Percentiles rank a stretch among this genome's conserved stretches.
phyloP scores from a whole-genome alignment of 2,329 filamentous ascomycete genomes.

The Hypomyces perniciosus region DNA sequence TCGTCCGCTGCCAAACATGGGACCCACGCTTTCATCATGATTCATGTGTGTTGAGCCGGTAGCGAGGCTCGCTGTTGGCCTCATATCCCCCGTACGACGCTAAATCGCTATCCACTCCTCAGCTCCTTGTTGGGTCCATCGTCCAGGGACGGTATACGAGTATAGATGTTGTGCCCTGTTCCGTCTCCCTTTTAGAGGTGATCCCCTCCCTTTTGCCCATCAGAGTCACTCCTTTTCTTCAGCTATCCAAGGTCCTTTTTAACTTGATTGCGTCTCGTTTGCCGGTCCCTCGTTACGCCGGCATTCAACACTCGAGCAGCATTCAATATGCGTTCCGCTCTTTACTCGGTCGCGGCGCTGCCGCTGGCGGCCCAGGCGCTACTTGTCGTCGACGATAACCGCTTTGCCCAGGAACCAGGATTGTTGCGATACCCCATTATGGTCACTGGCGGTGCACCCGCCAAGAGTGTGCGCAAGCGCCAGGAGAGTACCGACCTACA shows the following conservation, averaged over 20 bases:
- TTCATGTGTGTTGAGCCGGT: neutral
- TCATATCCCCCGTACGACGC: too few species aligned
- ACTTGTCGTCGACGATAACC: slow-evolving; percentile 18
- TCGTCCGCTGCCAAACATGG: neutral
- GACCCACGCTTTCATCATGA: too few species aligned
- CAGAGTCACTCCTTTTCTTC: slow-evolving; percentile 5
- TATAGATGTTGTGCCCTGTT: too few species aligned
- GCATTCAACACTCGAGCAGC: slow-evolving; percentile 2
- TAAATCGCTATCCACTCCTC: too few species aligned
- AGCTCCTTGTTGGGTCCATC: too few species aligned
- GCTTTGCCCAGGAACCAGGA: slow-evolving; percentile 19
- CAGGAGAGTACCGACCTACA: slow-evolving; percentile 22
- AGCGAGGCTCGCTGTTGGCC: neutral
- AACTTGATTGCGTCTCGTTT: slow-evolving; percentile 1
- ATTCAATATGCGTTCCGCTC: slow-evolving; percentile 25
- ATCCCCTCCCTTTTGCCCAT: slow-evolving; percentile 6
- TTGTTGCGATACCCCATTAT: slow-evolving; percentile 26
- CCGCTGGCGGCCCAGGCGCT: slow-evolving; percentile 22
- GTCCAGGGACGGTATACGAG: neutral
- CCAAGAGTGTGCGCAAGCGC: slow-evolving; percentile 24
- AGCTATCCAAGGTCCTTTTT: neutral
- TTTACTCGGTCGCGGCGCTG: slow-evolving; percentile 24
- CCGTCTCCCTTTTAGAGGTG: slow-evolving; percentile 2
- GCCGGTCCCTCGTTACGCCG: slow-evolving; percentile 12
- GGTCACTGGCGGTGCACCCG: slow-evolving; percentile 22